Evolutionary conservation across 345 rosid genomes (phyloP).

Genomic region (Citrus trifoliata): DNA sequence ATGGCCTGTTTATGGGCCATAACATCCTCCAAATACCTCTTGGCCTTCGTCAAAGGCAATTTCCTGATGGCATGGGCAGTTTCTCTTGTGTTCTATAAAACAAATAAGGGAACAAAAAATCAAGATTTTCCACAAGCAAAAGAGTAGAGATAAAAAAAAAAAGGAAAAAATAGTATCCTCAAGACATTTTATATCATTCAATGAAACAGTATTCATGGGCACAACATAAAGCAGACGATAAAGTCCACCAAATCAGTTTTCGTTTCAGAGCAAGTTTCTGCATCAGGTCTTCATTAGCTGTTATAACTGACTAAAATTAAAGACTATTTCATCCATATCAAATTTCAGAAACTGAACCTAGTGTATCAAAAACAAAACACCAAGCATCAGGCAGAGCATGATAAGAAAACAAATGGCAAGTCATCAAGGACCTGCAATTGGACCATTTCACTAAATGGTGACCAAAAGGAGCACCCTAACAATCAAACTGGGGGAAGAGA

Average conservation of each 20-base stretch:
- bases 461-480: not conserved
- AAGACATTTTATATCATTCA: not conserved
- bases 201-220: not conserved
- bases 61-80: conserved; percentile 86
- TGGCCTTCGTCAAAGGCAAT: conserved; percentile 83
- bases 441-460: not conserved
- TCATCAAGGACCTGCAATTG: not conserved
- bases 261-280: not conserved
- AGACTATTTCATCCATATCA: not conserved
- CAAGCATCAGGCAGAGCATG: not conserved
- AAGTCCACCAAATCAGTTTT: not conserved
- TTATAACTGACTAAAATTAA: not conserved
- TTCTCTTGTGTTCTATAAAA: conserved; percentile 78
- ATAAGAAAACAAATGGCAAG: not conserved
- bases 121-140: not conserved
- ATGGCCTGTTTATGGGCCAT: conserved; percentile 96
- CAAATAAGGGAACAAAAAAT: not conserved
- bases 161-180: not conserved
- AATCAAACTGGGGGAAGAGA: not conserved
- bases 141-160: not conserved
- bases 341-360: not conserved
- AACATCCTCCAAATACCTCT: conserved; percentile 97
- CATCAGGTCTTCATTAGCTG: not conserved
- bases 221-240: not conserved
- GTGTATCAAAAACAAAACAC: not conserved